These are phyloP conservation scores for Corymbia citriodora DNA, from an alignment of 441 rosid genomes.

Conservation along the genomic window DNA sequence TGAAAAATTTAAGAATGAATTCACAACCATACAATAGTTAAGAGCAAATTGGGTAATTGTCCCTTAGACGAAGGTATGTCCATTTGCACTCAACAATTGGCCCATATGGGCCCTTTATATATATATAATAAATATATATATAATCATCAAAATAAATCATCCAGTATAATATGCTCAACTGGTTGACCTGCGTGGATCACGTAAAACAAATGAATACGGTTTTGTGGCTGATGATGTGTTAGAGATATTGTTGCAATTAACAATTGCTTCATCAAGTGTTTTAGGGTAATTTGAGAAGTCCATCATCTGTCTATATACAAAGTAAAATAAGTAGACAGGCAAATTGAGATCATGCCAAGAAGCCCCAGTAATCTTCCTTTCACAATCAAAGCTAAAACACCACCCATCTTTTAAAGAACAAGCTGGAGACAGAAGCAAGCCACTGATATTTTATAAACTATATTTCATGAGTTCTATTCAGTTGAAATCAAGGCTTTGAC, in stretches of 20 bases:
- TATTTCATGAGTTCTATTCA: neutral
- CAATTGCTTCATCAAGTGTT: neutral
- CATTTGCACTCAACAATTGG: too few species aligned
- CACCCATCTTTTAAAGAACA: neutral
- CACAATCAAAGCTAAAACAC: neutral
- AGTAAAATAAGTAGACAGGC: too few species aligned
- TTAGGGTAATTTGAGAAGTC: neutral
- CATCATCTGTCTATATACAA: neutral
- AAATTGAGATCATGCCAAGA: neutral
- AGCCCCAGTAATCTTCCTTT: neutral
- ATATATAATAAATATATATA: too few species aligned
- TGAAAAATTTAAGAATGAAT: too few species aligned
- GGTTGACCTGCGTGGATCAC: too few species aligned
- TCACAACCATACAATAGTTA: too few species aligned
- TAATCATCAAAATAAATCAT: too few species aligned
- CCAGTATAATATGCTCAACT: too few species aligned
- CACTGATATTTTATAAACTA: neutral
- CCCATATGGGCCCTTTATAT: too few species aligned
- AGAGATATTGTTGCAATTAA: neutral
- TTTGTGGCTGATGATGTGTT: too few species aligned
- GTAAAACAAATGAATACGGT: too few species aligned
- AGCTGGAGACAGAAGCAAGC: neutral
- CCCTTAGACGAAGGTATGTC: neutral
- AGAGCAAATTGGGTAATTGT: neutral
- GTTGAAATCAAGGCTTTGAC: neutral